Evolutionary conservation across 768 basidiomycete genomes (phyloP).

Genomic region (Boletus barrowsii): DNA sequence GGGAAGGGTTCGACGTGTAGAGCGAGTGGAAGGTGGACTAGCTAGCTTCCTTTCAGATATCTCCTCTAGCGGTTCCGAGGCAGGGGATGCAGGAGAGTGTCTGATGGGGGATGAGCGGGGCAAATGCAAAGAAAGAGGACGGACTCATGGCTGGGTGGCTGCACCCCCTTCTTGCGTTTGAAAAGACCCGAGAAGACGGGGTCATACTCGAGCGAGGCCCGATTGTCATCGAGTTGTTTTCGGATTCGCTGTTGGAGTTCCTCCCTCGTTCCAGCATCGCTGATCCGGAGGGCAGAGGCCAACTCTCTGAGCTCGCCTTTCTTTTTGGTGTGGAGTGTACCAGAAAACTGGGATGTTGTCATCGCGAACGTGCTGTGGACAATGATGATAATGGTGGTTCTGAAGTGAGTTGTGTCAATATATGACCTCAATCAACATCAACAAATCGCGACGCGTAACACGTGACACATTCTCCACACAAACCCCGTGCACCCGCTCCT

Average conservation of each 20-base stretch:
- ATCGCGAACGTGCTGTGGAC: conserved; percentile 27
- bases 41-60: conserved; percentile 12
- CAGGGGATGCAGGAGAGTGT: conserved; percentile 19
- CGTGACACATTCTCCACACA: conserved; percentile 14
- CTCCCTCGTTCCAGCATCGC: conserved; percentile 59
- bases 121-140: not conserved
- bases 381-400: conserved; percentile 12
- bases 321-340: conserved; percentile 61
- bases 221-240: conserved; percentile 56
- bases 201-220: conserved; percentile 52
- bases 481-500: conserved; percentile 4
- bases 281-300: conserved; percentile 50
- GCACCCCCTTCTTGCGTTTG: conserved; percentile 36
- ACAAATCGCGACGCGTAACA: conserved; percentile 29
- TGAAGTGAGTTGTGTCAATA: conserved; percentile 1
- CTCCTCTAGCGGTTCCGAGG: conserved; percentile 11
- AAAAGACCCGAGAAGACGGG: conserved; percentile 57
- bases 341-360: conserved; percentile 45
- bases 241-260: conserved; percentile 62
- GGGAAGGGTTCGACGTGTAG: conserved; percentile 19
- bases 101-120: conserved; percentile 1
- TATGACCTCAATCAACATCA: conserved; percentile 27
- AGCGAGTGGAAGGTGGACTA: conserved; percentile 20
- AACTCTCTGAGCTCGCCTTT: conserved; percentile 66
- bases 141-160: conserved; percentile 11